phyloP scores from a whole-genome alignment of 768 basidiomycete genomes.

The Auriscalpium microsporum region DNA sequence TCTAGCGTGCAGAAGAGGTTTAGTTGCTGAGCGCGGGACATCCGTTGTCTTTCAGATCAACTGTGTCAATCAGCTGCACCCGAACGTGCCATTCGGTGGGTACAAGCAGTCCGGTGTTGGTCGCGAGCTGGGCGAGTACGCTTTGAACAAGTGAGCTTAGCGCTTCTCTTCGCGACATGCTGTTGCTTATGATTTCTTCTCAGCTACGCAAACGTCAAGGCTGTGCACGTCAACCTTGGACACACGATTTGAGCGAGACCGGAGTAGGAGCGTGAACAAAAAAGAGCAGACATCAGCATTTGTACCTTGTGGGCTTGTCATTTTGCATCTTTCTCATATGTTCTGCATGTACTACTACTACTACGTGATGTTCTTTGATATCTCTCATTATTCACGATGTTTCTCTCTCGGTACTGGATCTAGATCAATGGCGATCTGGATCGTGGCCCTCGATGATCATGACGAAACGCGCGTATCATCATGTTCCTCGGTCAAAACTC shows the following conservation, averaged over 20 bases:
- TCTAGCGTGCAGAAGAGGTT: not conserved
- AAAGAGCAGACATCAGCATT: too few relatives aligned
- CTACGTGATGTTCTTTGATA: too few relatives aligned
- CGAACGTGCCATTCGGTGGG: constrained; percentile 56
- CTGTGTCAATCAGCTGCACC: constrained; percentile 34
- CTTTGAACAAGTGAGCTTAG: constrained; percentile 37
- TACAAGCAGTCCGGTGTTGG: constrained; percentile 70
- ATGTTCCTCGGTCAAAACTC: too few relatives aligned
- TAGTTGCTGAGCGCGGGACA: not conserved
- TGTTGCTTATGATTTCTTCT: not conserved
- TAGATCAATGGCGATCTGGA: too few relatives aligned
- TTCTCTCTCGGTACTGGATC: too few relatives aligned
- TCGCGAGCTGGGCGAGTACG: constrained; percentile 60
- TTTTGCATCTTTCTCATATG: too few relatives aligned
- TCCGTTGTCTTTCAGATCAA: constrained; percentile 27
- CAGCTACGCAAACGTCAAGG: constrained; percentile 49
- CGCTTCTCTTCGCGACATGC: not conserved
- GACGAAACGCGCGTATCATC: too few relatives aligned
- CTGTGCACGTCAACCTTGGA: constrained; percentile 49
- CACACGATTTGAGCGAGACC: constrained; percentile 12
- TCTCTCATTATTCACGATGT: too few relatives aligned
- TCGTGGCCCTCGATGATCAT: too few relatives aligned
- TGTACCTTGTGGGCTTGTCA: too few relatives aligned
- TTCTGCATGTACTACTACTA: too few relatives aligned
- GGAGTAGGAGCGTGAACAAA: not conserved